These are phyloP conservation scores for Lumnitzera racemosa DNA, from an alignment of 345 rosid genomes.

Conservation along the genomic window DNA sequence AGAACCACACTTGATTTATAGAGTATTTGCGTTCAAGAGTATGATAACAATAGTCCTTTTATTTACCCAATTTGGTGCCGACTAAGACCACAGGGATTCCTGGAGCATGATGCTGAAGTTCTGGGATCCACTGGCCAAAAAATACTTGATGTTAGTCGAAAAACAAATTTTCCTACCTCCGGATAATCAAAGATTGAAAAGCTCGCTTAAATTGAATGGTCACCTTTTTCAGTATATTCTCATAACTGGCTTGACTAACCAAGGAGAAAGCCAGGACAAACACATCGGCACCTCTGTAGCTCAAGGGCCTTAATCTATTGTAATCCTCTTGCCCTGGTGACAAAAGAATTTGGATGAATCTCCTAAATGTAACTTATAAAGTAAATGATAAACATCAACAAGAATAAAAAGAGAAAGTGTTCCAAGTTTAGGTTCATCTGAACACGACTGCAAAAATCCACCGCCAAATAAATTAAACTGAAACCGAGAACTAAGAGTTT, in stretches of 20 bases:
- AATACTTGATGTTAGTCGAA: constrained; percentile 20
- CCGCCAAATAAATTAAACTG: not conserved
- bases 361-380: not conserved
- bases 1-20: constrained; percentile 6
- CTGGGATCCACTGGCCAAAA: constrained; percentile 87
- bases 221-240: constrained; percentile 91
- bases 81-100: constrained; percentile 86
- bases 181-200: constrained; percentile 2
- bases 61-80: constrained; percentile 82
- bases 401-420: too few relatives aligned
- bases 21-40: not conserved
- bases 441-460: too few relatives aligned
- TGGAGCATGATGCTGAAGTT: constrained; percentile 86
- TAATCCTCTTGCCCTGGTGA: constrained; percentile 88
- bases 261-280: constrained; percentile 95
- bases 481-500: constrained; percentile 1
- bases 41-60: not conserved
- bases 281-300: constrained; percentile 96
- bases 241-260: constrained; percentile 94
- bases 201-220: not conserved
- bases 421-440: too few relatives aligned
- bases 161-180: not conserved
- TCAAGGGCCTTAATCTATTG: constrained; percentile 92
- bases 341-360: not conserved
- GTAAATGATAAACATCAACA: too few relatives aligned